Conservation (phyloP, 75 land plant genomes). For the Picea sitchensis region DNA sequence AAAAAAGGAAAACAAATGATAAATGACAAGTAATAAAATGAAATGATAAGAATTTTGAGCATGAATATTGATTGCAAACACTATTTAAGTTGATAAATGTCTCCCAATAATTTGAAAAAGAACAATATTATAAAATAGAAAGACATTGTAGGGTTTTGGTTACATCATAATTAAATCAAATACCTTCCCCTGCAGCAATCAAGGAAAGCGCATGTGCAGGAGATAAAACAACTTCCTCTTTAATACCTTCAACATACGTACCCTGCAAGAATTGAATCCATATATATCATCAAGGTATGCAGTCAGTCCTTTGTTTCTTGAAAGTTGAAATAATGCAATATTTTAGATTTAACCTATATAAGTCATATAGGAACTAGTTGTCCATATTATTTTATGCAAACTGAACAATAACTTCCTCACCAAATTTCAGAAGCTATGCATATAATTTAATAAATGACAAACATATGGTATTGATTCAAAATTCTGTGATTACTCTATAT, state of each 20-base stretch:
- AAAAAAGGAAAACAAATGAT: not conserved
- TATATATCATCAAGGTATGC: too few species aligned
- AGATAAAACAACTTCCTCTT: slow-evolving; percentile 97
- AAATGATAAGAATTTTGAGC: not conserved
- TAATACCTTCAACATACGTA: slow-evolving; percentile 97
- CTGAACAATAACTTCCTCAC: too few species aligned
- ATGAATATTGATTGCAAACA: not conserved
- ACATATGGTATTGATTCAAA: too few species aligned
- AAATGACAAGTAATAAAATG: not conserved
- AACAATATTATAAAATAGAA: not conserved
- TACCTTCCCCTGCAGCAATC: slow-evolving; percentile 99
- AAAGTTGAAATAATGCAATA: too few species aligned
- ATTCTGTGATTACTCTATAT: too few species aligned
- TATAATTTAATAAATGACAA: too few species aligned
- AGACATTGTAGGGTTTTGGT: not conserved
- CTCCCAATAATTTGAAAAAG: not conserved
- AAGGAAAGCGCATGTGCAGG: slow-evolving; percentile 96
- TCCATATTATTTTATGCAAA: too few species aligned
- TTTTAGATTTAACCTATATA: too few species aligned
- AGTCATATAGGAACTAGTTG: too few species aligned
- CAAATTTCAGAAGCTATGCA: too few species aligned
- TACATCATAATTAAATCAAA: too few species aligned
- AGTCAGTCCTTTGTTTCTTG: too few species aligned
- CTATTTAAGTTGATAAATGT: not conserved
- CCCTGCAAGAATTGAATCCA: slow-evolving; percentile 27